Conservation (phyloP, 148 eudicot species). For the Beta vulgaris region DNA sequence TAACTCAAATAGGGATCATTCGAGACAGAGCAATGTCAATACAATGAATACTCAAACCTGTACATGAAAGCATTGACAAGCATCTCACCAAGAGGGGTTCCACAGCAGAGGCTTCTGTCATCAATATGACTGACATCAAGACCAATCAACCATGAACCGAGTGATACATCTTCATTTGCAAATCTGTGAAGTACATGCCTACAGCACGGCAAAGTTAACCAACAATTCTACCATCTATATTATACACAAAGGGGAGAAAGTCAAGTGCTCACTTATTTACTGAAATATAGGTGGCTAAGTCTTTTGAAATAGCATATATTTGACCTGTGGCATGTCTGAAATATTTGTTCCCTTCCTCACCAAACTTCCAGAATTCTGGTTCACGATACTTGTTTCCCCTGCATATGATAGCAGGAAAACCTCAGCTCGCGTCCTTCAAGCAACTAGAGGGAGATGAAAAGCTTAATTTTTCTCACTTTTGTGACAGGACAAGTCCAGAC, state of each 20-base stretch:
- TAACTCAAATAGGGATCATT: not conserved
- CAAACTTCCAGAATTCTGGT: constrained; percentile 85
- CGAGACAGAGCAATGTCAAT: not conserved
- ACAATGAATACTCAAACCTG: not conserved
- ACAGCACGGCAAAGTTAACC: not conserved
- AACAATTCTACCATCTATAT: not conserved
- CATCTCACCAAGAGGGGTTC: constrained; percentile 59
- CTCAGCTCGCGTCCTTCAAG: not conserved
- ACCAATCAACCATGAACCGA: constrained; percentile 84
- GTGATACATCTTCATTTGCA: constrained; percentile 83
- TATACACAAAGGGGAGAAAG: not conserved
- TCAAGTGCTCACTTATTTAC: constrained; percentile 44
- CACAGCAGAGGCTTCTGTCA: constrained; percentile 75
- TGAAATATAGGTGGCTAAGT: constrained; percentile 65
- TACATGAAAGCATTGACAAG: not conserved
- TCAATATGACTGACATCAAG: constrained; percentile 79
- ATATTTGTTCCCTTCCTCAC: constrained; percentile 74
- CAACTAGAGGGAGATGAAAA: not conserved
- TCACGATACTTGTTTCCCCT: constrained; percentile 78
- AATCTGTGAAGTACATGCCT: constrained; percentile 65
- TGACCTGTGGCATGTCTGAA: constrained; percentile 86
- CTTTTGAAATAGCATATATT: constrained; percentile 74
- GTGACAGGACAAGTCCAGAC: constrained; percentile 67
- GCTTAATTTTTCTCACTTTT: constrained; percentile 41
- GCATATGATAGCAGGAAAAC: constrained; percentile 6